Evolutionary conservation across 2,329 filamentous ascomycete species (phyloP).

Genomic region (Chaetomium olivaceum): DNA sequence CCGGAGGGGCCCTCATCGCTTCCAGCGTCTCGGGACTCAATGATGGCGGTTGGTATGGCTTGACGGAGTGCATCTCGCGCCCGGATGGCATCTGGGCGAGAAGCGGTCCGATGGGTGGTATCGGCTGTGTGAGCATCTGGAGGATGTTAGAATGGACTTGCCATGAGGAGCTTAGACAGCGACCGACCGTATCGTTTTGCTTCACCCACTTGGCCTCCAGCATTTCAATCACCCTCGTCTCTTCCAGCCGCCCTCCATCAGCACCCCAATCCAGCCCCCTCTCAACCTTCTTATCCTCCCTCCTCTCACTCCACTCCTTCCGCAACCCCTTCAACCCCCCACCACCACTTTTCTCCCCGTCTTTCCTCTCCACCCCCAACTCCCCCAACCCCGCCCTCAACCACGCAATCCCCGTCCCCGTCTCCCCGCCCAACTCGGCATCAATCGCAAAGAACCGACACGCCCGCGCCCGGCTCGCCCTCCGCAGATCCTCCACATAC

Average conservation of each 20-base stretch:
- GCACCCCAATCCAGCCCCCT: slow-evolving; percentile 73
- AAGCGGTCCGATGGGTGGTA: slow-evolving; percentile 71
- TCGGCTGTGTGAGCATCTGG: slow-evolving; percentile 75
- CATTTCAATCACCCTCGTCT: slow-evolving; percentile 82
- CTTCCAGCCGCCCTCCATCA: slow-evolving; percentile 83
- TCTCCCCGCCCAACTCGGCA: slow-evolving; percentile 77
- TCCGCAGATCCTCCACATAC: slow-evolving; percentile 74
- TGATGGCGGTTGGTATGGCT: slow-evolving; percentile 64
- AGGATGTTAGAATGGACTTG: not conserved
- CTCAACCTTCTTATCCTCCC: slow-evolving; percentile 77
- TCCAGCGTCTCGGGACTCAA: slow-evolving; percentile 67
- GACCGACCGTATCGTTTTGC: slow-evolving; percentile 82
- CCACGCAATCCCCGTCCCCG: slow-evolving; percentile 86
- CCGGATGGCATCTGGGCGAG: slow-evolving; percentile 82
- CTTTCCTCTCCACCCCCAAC: slow-evolving; percentile 62
- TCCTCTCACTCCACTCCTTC: slow-evolving; percentile 73
- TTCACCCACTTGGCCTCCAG: slow-evolving; percentile 86
- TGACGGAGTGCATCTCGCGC: slow-evolving; percentile 76
- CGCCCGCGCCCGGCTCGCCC: slow-evolving; percentile 77
- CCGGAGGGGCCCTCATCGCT: slow-evolving; percentile 57
- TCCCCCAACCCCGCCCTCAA: slow-evolving; percentile 74
- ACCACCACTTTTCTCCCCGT: slow-evolving; percentile 45
- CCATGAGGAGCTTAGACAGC: not conserved
- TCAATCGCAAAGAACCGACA: slow-evolving; percentile 91
- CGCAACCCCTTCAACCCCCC: slow-evolving; percentile 65